Conservation (phyloP, 441 rosid species). For the Jatropha podagrica region DNA sequence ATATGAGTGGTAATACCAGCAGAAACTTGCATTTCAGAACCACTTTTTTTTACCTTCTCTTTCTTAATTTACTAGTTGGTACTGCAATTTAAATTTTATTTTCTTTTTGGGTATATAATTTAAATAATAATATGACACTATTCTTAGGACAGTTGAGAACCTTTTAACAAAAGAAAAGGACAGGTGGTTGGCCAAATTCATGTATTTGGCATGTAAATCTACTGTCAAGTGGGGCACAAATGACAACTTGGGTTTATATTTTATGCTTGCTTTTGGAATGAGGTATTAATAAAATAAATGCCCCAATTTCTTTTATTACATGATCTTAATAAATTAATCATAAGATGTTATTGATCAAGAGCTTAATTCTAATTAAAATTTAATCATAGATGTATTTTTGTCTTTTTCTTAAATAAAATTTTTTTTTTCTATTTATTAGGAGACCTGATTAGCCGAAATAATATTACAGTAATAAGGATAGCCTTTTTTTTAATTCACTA, state of each 20-base stretch:
- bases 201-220: background rate
- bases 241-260: constrained; percentile 2
- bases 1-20: background rate
- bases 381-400: too few relatives aligned
- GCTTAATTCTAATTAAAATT: too few relatives aligned
- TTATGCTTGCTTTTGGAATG: background rate
- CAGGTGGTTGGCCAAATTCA: constrained; percentile 1
- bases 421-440: too few relatives aligned
- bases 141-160: background rate
- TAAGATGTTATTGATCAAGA: too few relatives aligned
- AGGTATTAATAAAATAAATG: background rate
- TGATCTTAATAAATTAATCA: too few relatives aligned
- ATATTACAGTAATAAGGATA: too few relatives aligned
- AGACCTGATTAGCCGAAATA: too few relatives aligned
- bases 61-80: background rate
- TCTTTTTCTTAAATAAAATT: too few relatives aligned
- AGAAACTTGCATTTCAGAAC: background rate
- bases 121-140: background rate
- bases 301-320: background rate
- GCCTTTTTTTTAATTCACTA: too few relatives aligned
- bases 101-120: background rate
- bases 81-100: background rate
- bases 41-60: background rate
- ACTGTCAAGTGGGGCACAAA: constrained; percentile 5
- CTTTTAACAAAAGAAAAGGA: background rate